A percentile compares a stretch with the other conserved stretches of the same genome.
These are phyloP conservation scores for Mortierella hygrophila DNA, from an alignment of 192 early-diverging fungal species.

Conservation along the genomic window DNA sequence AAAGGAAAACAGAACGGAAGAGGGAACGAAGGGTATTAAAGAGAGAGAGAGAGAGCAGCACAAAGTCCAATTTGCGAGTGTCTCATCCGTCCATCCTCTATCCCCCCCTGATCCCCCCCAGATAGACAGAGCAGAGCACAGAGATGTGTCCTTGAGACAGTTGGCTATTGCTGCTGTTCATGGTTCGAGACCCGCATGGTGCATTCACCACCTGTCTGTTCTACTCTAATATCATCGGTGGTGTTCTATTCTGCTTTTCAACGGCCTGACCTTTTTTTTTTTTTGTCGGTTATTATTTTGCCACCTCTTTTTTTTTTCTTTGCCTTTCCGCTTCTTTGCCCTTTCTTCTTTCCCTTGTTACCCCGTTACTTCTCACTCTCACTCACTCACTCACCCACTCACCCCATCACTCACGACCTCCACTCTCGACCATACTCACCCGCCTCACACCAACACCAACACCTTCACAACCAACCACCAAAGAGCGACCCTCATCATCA, in stretches of 20 bases:
- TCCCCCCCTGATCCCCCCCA: not conserved
- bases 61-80: not conserved
- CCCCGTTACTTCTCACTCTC: too few relatives aligned
- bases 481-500: not conserved
- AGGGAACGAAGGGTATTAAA: too few relatives aligned
- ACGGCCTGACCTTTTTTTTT: too few relatives aligned
- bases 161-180: too few relatives aligned
- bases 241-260: too few relatives aligned
- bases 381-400: too few relatives aligned
- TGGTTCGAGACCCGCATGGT: constrained; percentile 2
- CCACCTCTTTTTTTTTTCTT: not conserved
- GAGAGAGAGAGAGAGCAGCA: not conserved
- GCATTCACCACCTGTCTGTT: not conserved
- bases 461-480: not conserved
- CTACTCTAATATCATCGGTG: too few relatives aligned
- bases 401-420: not conserved
- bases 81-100: not conserved
- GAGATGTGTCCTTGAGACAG: too few relatives aligned
- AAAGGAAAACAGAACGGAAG: too few relatives aligned
- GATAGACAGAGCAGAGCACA: not conserved
- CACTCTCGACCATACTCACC: not conserved
- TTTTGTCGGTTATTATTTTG: too few relatives aligned
- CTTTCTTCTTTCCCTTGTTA: not conserved
- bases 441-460: not conserved
- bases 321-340: not conserved